phyloP scores from a whole-genome alignment of 2,329 filamentous ascomycete genomes.

The Elsinoe australis region DNA sequence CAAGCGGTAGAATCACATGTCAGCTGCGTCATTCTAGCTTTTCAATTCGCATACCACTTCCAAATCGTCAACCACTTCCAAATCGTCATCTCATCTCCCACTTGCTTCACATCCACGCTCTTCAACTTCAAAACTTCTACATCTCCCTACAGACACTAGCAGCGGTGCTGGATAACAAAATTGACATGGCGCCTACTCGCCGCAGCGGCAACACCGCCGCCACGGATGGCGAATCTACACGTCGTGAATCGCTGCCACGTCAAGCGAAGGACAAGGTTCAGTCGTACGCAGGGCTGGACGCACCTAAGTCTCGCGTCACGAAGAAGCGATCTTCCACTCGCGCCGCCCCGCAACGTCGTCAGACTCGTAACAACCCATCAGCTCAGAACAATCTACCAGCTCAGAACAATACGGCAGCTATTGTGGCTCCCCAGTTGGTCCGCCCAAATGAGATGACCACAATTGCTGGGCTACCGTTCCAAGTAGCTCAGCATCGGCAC shows the following conservation, averaged over 20 bases:
- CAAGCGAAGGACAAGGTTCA: conserved; percentile 6
- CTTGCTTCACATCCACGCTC: too few species aligned
- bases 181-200: not conserved
- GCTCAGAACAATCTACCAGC: too few species aligned
- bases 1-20: conserved; percentile 6
- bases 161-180: too few species aligned
- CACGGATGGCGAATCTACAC: not conserved
- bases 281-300: conserved; percentile 6
- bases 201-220: not conserved
- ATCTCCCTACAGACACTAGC: too few species aligned
- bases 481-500: too few species aligned
- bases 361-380: too few species aligned
- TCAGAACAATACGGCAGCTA: too few species aligned
- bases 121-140: too few species aligned
- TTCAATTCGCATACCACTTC: not conserved
- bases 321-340: conserved; percentile 6
- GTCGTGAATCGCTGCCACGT: not conserved
- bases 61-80: not conserved
- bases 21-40: conserved; percentile 5
- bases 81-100: not conserved
- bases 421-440: too few species aligned
- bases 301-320: not conserved
- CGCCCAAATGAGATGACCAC: too few species aligned
- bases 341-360: too few species aligned
- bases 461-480: too few species aligned